phyloP scores from a whole-genome alignment of 257 asterid genomes.

The Salvia splendens region DNA sequence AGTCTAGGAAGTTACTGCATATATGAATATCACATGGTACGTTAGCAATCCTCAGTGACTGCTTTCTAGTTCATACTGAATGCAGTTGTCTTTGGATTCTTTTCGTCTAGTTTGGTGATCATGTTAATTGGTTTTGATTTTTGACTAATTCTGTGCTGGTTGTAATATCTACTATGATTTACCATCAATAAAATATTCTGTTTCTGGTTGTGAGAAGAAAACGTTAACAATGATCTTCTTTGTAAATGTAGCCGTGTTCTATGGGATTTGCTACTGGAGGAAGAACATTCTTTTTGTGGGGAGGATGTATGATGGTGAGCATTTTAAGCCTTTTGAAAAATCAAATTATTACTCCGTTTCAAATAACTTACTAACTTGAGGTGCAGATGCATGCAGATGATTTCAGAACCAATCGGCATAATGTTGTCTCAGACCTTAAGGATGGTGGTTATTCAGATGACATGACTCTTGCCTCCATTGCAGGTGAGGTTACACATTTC shows the following conservation, averaged over 20 bases:
- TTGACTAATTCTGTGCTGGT: background rate
- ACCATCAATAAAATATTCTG: background rate
- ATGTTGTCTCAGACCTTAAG: conserved; percentile 79
- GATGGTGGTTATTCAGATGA: conserved; percentile 99
- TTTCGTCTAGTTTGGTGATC: background rate
- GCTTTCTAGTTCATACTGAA: background rate
- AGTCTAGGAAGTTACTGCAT: conserved; percentile 99
- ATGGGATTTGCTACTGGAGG: conserved; percentile 99
- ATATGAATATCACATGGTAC: conserved; percentile 98
- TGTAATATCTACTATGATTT: background rate
- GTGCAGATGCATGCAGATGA: conserved; percentile 99
- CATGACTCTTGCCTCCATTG: conserved; percentile 97
- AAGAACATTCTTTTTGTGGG: conserved; percentile 96
- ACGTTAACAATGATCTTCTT: conserved; percentile 24
- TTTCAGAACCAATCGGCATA: conserved; percentile 81
- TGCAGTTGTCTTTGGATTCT: conserved; percentile 1
- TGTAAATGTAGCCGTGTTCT: conserved; percentile 80
- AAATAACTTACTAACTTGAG: conserved; percentile 28
- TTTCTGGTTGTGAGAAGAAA: background rate
- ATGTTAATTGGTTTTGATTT: background rate
- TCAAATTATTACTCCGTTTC: conserved; percentile 22
- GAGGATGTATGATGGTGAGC: conserved; percentile 99
- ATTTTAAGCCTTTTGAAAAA: background rate
- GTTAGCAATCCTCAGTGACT: conserved; percentile 27
- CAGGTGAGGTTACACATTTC: conserved; percentile 48